Evolutionary conservation across 805 yeast genomes (phyloP).

Genomic region (Candida nemodendra): DNA sequence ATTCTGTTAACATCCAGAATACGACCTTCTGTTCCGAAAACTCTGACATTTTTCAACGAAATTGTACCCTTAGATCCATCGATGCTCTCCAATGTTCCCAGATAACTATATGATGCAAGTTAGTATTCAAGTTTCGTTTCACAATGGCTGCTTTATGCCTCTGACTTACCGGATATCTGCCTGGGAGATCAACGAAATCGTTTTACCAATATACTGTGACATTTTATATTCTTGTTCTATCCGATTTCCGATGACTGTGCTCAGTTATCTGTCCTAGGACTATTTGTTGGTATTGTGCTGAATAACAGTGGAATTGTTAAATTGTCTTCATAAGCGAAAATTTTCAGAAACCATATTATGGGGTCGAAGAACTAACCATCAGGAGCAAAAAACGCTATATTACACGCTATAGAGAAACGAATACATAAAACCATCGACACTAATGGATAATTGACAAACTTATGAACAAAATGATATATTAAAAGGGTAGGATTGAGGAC

Average conservation of each 20-base stretch:
- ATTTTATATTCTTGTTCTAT: constrained; percentile 45
- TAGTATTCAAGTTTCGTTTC: not conserved
- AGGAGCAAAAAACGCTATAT: no score
- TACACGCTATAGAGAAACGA: no score
- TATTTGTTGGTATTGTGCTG: constrained; percentile 3
- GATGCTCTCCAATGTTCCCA: constrained; percentile 83
- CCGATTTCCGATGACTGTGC: not conserved
- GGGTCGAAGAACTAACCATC: no score
- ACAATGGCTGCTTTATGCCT: no score
- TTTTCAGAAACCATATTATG: no score
- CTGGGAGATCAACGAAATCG: constrained; percentile 75
- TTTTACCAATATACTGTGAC: constrained; percentile 92
- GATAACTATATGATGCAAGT: constrained; percentile 51
- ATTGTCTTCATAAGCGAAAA: no score
- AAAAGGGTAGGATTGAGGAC: no score
- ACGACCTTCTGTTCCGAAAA: constrained; percentile 92
- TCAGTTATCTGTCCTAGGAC: not conserved
- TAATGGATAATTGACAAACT: no score
- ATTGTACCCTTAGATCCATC: constrained; percentile 91
- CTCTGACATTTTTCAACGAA: constrained; percentile 72
- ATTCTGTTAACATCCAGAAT: constrained; percentile 66
- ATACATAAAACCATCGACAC: no score
- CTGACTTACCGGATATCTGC: constrained; percentile 59
- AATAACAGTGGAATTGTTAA: constrained; percentile 1
- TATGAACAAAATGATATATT: no score